Evolutionary conservation across 768 basidiomycete genomes (phyloP).

Genomic region (Tremella fuciformis): DNA sequence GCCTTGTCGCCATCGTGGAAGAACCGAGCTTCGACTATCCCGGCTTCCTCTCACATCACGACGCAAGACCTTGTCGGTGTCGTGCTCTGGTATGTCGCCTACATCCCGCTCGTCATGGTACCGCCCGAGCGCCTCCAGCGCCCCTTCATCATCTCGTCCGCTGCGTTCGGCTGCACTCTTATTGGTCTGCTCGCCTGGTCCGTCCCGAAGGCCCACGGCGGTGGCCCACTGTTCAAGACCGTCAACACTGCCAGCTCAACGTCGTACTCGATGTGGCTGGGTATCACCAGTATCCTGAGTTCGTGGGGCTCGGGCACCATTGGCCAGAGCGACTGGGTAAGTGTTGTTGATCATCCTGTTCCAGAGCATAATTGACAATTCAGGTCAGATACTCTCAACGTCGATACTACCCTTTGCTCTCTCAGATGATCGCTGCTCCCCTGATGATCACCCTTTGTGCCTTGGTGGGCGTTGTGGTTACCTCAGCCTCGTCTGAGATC

Average conservation of each 20-base stretch:
- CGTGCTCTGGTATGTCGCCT: slow-evolving; percentile 25
- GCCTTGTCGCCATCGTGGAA: slow-evolving; percentile 27
- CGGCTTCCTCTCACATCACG: slow-evolving; percentile 15
- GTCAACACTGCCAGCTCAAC: slow-evolving; percentile 17
- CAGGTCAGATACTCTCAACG: slow-evolving; percentile 16
- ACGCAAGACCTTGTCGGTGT: slow-evolving; percentile 20
- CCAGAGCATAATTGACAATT: slow-evolving; percentile 12
- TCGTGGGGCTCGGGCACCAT: slow-evolving; percentile 30
- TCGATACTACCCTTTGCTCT: slow-evolving; percentile 6
- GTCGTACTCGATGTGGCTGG: slow-evolving; percentile 25
- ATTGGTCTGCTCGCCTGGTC: slow-evolving; percentile 26
- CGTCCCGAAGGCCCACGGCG: slow-evolving; percentile 18
- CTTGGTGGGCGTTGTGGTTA: slow-evolving; percentile 38
- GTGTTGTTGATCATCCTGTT: slow-evolving; percentile 10
- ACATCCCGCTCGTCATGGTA: slow-evolving; percentile 22
- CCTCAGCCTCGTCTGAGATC: slow-evolving; percentile 19
- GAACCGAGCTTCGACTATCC: slow-evolving; percentile 12
- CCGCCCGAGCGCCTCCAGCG: slow-evolving; percentile 27
- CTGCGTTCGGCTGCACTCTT: slow-evolving; percentile 15
- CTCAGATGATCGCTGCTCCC: slow-evolving; percentile 22
- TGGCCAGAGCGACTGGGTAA: slow-evolving; percentile 29
- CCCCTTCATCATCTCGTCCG: slow-evolving; percentile 24
- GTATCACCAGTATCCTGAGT: slow-evolving; percentile 23
- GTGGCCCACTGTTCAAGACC: slow-evolving; percentile 21
- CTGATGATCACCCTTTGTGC: slow-evolving; percentile 20